Evolutionary conservation across 2,329 filamentous ascomycete species (phyloP).

Genomic region (Fusarium papillatum): DNA sequence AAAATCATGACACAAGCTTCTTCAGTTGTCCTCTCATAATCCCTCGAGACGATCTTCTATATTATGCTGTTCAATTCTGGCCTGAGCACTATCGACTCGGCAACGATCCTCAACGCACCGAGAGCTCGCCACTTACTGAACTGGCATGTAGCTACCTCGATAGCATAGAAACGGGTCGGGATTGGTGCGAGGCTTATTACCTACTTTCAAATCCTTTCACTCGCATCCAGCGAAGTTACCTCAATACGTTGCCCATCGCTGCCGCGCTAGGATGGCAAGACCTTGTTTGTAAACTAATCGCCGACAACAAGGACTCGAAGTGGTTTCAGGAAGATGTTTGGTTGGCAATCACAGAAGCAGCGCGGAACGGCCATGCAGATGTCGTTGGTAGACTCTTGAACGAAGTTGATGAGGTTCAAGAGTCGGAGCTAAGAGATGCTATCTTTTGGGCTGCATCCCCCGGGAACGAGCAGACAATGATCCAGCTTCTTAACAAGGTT

Average conservation of each 20-base stretch:
- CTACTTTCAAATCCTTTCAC: slow-evolving; percentile 4
- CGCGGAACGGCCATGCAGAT: background rate
- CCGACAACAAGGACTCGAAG: background rate
- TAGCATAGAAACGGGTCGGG: too few species aligned
- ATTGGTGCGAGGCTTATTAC: background rate
- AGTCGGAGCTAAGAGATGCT: background rate
- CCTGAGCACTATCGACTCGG: background rate
- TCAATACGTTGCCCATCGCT: background rate
- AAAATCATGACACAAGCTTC: background rate
- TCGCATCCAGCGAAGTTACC: background rate
- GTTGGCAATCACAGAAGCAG: slow-evolving; percentile 1
- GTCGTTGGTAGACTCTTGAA: background rate
- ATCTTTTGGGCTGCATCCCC: background rate
- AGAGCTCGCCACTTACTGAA: background rate
- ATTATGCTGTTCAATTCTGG: slow-evolving; percentile 5
- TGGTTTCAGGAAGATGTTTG: background rate
- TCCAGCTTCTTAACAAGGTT: background rate
- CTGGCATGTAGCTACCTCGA: background rate
- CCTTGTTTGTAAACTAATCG: background rate
- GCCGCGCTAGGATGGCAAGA: background rate
- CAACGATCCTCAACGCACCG: background rate
- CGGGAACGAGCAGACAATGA: background rate
- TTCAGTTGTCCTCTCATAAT: background rate
- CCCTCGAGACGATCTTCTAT: background rate
- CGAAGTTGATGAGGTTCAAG: background rate